Percentiles rank a stretch among this genome's conserved stretches.
These are phyloP conservation scores for Chrysophaeum taylorii DNA, from an alignment of 352 stramenopile species.

Conservation along the genomic window DNA sequence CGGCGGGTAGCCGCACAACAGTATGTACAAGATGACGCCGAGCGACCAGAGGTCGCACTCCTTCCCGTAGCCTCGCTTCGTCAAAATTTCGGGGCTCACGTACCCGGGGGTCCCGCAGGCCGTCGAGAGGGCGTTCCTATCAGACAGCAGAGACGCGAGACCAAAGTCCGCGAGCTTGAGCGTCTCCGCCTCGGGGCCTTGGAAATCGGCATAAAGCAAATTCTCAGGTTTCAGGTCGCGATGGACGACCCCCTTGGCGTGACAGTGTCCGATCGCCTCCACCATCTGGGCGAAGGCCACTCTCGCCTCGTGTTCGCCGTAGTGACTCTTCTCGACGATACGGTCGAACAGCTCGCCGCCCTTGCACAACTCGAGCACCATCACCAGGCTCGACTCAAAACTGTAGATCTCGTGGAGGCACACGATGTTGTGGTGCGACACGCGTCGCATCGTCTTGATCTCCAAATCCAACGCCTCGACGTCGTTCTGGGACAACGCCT, in stretches of 20 bases:
- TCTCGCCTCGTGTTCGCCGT: slow-evolving; percentile 71
- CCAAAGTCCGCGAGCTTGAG: slow-evolving; percentile 6
- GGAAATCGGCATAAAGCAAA: slow-evolving; percentile 37
- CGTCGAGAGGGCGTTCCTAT: slow-evolving; percentile 65
- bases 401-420: slow-evolving; percentile 69
- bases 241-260: slow-evolving; percentile 76
- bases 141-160: slow-evolving; percentile 39
- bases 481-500: not conserved
- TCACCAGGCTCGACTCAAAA: slow-evolving; percentile 72
- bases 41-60: slow-evolving; percentile 78
- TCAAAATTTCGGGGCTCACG: slow-evolving; percentile 70
- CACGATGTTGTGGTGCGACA: slow-evolving; percentile 70
- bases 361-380: slow-evolving; percentile 78
- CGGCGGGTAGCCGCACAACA: slow-evolving; percentile 86
- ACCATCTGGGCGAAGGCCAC: slow-evolving; percentile 64
- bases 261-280: slow-evolving; percentile 65
- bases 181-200: slow-evolving; percentile 13
- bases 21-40: slow-evolving; percentile 93
- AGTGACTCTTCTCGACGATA: slow-evolving; percentile 78
- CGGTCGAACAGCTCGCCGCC: slow-evolving; percentile 79
- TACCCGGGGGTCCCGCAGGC: slow-evolving; percentile 79
- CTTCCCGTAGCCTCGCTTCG: slow-evolving; percentile 53
- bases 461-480: slow-evolving; percentile 19
- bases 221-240: slow-evolving; percentile 60
- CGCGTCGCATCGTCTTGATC: slow-evolving; percentile 40